These are phyloP conservation scores for Mortierella sp. DNA, from an alignment of 371 early-diverging fungal genomes.

Conservation along the genomic window DNA sequence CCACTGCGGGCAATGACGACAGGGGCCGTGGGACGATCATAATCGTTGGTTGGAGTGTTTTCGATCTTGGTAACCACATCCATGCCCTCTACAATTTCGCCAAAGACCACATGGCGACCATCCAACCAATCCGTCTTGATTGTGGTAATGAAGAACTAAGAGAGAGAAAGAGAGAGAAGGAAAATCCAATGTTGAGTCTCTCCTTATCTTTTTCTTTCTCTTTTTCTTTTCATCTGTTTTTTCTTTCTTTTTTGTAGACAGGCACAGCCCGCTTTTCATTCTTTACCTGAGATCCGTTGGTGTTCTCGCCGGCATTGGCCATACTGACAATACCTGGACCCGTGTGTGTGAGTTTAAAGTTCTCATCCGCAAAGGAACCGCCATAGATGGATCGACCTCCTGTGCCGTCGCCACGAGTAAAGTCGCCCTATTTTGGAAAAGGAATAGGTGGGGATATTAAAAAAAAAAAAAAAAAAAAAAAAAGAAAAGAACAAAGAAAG, in stretches of 20 bases:
- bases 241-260: too few species aligned
- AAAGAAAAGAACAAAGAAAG: too few species aligned
- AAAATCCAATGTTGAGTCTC: not conserved
- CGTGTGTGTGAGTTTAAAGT: constrained; percentile 91
- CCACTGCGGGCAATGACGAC: constrained; percentile 84
- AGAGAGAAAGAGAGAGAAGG: not conserved
- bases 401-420: constrained; percentile 87
- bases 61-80: constrained; percentile 77
- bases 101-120: constrained; percentile 93
- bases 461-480: not conserved
- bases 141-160: constrained; percentile 86
- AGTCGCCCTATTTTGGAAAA: constrained; percentile 79
- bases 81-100: constrained; percentile 85
- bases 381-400: constrained; percentile 98
- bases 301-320: constrained; percentile 95
- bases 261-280: too few species aligned
- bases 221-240: too few species aligned
- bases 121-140: constrained; percentile 84
- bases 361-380: constrained; percentile 94
- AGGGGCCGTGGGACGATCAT: constrained; percentile 73
- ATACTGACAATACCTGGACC: constrained; percentile 88
- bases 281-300: constrained; percentile 93
- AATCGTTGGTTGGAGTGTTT: constrained; percentile 63
- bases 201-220: too few species aligned
- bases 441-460: not conserved